Conservation (phyloP, 2,329 filamentous ascomycete genomes). For the Colletotrichum karsti region DNA sequence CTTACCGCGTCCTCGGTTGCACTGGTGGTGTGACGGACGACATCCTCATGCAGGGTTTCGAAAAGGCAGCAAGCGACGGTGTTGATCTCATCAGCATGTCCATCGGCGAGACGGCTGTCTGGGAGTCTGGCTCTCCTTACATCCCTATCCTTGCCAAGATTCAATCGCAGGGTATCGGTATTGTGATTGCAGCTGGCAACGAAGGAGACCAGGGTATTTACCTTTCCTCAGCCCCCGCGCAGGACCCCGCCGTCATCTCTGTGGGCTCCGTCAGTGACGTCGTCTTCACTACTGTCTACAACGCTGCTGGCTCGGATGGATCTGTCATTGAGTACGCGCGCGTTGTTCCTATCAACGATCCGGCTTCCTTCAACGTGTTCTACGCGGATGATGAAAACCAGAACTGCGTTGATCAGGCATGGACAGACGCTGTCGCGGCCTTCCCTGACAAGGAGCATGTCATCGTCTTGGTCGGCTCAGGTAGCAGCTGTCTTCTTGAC, state of each 20-base stretch:
- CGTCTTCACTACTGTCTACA: constrained; percentile 13
- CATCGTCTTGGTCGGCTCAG: not conserved
- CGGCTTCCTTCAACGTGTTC: constrained; percentile 7
- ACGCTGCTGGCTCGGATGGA: constrained; percentile 17
- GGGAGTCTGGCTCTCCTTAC: constrained; percentile 17
- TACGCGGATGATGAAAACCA: constrained; percentile 13
- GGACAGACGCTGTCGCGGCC: not conserved
- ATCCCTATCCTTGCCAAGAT: constrained; percentile 10
- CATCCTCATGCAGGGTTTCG: constrained; percentile 16
- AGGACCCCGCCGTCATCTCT: constrained; percentile 6
- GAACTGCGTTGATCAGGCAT: constrained; percentile 10
- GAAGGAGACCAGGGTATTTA: constrained; percentile 15
- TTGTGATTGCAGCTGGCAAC: constrained; percentile 16
- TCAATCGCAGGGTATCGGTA: constrained; percentile 17
- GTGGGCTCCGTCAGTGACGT: constrained; percentile 16
- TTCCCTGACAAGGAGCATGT: constrained; percentile 3
- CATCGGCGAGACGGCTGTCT: constrained; percentile 10
- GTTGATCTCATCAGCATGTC: constrained; percentile 25
- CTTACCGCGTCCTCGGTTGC: constrained; percentile 30
- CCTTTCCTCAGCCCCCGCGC: constrained; percentile 4
- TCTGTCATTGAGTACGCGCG: constrained; percentile 14
- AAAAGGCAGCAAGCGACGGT: constrained; percentile 10
- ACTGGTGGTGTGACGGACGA: constrained; percentile 13
- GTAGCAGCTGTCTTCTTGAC: not conserved
- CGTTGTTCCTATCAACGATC: not conserved